Evolutionary conservation across 176 grass and related monocot species (phyloP), one percentile per base, ranked within the genome.

Genomic region (Hordeum vulgare): DNA sequence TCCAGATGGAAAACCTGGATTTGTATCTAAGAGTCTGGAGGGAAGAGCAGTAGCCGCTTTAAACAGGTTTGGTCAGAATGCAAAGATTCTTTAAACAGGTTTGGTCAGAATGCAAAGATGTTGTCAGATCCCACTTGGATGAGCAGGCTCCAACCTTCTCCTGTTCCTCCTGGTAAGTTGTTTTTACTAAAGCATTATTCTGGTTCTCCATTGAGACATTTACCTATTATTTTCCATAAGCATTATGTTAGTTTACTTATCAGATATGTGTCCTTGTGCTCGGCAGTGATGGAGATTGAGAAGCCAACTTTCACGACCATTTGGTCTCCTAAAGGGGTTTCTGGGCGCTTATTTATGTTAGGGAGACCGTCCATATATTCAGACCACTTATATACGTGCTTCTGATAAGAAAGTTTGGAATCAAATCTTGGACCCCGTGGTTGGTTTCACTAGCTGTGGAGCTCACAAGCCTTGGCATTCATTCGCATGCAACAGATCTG

Each of bases 361-460:
- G 96, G 96, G 96, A 99, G 85, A 85, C 83, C 17, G 84, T 94
- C 76, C 92, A 83, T 73, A 84, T 99, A 74, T 92, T 99, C 69
- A 90, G 96, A 85, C 96, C 96, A 65, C 84, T 99, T 42, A 69
- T 94, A 27, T 99, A 99, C 21, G 93, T 99, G 23, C 84, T 99
- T 44, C 47, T 99, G 66, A 94, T 99, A 26, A 94, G 89, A 80
- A 99, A 87, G 84, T 99, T 87, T 78, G 96, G 96, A 40, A 99
- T 94, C 74, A 93, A 34, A 90, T 96, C 96, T 18, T 99, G 96
- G 96, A 92, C 89, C 35, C 93, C 96, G 21, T 99, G 96, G 96
- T 84, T 99, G 75, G 90, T 96, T 69, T 99, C 96, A 1, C 61
- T 99, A 27, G 80, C 87, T 78, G 88, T 99, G 62, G 96, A 99